Conservation (phyloP, 2,329 filamentous ascomycete genomes). For the Diplodia corticola region DNA sequence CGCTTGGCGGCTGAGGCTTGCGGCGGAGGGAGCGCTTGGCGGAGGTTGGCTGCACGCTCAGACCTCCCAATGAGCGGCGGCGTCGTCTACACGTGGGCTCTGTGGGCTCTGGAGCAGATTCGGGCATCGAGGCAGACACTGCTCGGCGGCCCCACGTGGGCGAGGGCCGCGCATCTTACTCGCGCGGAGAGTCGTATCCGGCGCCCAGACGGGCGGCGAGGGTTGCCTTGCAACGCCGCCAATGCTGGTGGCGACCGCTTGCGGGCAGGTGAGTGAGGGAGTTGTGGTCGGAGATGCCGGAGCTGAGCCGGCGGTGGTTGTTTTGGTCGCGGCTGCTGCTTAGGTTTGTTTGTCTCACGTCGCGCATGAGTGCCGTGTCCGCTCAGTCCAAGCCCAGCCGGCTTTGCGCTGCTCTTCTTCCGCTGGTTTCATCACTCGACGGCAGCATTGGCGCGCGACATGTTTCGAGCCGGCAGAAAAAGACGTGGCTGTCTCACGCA, state of each 20-base stretch:
- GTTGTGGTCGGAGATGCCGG: not conserved
- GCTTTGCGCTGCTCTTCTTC: not conserved
- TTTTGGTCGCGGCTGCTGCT: not conserved
- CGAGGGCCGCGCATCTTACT: not conserved
- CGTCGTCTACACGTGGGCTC: not conserved
- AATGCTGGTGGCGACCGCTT: not conserved
- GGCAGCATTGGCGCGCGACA: not conserved
- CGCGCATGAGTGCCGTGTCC: too few species aligned
- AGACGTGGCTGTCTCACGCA: not conserved
- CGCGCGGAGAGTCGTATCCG: not conserved
- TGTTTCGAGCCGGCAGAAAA: not conserved
- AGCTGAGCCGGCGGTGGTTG: not conserved
- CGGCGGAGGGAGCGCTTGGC: not conserved
- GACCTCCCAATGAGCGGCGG: not conserved
- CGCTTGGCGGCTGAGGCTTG: not conserved
- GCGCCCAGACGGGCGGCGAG: too few species aligned
- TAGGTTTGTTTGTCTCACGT: too few species aligned
- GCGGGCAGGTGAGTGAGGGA: not conserved
- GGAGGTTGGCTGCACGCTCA: conserved; percentile 1
- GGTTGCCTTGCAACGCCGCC: not conserved
- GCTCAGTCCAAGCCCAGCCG: not conserved
- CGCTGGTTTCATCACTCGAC: not conserved
- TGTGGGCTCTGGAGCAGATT: not conserved
- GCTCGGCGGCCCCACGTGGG: not conserved
- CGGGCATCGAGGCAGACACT: not conserved